These are phyloP conservation scores for Pseudopithomyces chartarum DNA, from an alignment of 2,329 filamentous ascomycete genomes.

Conservation along the genomic window DNA sequence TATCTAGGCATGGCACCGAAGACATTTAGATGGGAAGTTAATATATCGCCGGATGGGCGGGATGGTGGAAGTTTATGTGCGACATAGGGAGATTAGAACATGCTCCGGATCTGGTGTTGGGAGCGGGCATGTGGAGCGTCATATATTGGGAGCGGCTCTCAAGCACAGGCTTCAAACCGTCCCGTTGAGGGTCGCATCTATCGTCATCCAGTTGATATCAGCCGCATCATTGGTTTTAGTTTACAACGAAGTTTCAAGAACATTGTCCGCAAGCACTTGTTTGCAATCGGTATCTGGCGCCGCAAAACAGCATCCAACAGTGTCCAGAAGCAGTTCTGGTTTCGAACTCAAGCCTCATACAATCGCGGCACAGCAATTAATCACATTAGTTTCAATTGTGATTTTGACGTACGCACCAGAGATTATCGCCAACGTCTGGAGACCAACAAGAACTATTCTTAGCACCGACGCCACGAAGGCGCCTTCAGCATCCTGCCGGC, in stretches of 20 bases:
- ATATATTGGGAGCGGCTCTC: slow-evolving; percentile 16
- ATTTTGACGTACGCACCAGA: neutral
- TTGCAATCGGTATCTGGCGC: slow-evolving; percentile 8
- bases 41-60: slow-evolving; percentile 7
- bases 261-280: neutral
- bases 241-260: neutral
- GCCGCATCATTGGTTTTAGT: neutral
- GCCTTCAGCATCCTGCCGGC: neutral
- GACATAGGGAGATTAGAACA: slow-evolving; percentile 13
- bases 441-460: neutral
- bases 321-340: too few relatives aligned
- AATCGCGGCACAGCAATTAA: too few relatives aligned
- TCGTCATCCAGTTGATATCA: neutral
- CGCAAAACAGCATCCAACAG: neutral
- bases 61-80: neutral
- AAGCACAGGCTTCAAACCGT: neutral
- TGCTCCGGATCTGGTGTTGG: slow-evolving; percentile 15
- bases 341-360: too few relatives aligned
- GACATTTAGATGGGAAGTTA: slow-evolving; percentile 6
- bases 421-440: neutral
- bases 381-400: too few relatives aligned
- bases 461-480: neutral
- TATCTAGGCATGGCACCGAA: neutral
- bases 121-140: slow-evolving; percentile 13
- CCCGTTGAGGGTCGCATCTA: neutral